Evolutionary conservation across 495 filamentous ascomycete species (phyloP).

Genomic region (Podospora sp.): DNA sequence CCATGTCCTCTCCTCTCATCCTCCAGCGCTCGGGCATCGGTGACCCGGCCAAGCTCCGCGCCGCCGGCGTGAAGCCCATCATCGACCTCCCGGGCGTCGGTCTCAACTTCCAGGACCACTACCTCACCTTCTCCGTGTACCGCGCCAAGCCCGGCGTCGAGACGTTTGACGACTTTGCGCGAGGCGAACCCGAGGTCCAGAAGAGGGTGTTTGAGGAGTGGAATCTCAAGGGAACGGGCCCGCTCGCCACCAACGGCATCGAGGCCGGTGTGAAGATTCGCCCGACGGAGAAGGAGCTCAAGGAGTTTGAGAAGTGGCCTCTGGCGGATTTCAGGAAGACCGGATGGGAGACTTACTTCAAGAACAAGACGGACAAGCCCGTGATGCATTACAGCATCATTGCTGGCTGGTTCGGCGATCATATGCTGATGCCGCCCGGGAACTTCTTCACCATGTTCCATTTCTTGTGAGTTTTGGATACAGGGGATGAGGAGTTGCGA

Average conservation of each 20-base stretch:
- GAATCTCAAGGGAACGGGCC: constrained; percentile 77
- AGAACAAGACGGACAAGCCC: constrained; percentile 82
- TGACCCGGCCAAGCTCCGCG: constrained; percentile 72
- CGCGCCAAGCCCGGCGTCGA: constrained; percentile 78
- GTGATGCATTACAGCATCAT: constrained; percentile 82
- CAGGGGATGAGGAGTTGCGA: no score
- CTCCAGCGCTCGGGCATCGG: constrained; percentile 74
- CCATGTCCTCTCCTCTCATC: constrained; percentile 76
- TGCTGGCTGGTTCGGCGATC: constrained; percentile 68
- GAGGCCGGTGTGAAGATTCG: constrained; percentile 82
- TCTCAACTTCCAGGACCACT: constrained; percentile 84
- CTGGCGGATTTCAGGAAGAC: constrained; percentile 62
- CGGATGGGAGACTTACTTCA: constrained; percentile 82
- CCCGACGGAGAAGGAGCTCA: constrained; percentile 69
- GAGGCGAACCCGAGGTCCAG: constrained; percentile 71
- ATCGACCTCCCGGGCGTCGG: constrained; percentile 82
- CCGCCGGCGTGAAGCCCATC: constrained; percentile 69
- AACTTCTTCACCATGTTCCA: constrained; percentile 91
- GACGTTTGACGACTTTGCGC: constrained; percentile 78
- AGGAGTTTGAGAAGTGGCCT: constrained; percentile 66
- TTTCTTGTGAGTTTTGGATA: constrained; percentile 65
- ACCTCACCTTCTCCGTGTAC: constrained; percentile 76
- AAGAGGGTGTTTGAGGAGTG: constrained; percentile 73
- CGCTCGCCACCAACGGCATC: constrained; percentile 81
- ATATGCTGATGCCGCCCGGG: constrained; percentile 67